These are phyloP conservation scores for Naegleria gruberi DNA, from an alignment of 208 protist species.

Conservation along the genomic window DNA sequence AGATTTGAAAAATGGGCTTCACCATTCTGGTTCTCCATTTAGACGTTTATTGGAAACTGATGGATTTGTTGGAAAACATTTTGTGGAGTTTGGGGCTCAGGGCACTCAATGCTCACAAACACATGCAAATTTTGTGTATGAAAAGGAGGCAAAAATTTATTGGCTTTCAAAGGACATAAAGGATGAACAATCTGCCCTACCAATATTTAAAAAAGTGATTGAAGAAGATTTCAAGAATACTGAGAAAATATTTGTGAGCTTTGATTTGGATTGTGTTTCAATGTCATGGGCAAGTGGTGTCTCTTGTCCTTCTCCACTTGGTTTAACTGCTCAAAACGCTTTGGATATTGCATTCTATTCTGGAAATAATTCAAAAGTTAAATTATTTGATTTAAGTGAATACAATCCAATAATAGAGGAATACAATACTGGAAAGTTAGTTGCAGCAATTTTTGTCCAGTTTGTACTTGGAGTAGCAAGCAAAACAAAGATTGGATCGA, in stretches of 20 bases:
- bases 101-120: slow-evolving; percentile 50
- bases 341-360: slow-evolving; percentile 52
- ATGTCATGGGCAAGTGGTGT: slow-evolving; percentile 52
- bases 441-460: slow-evolving; percentile 54
- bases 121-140: slow-evolving; percentile 50
- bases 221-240: background rate
- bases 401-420: slow-evolving; percentile 56
- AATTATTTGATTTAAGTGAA: slow-evolving; percentile 56
- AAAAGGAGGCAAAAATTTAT: slow-evolving; percentile 38
- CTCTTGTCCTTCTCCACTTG: slow-evolving; percentile 46
- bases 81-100: slow-evolving; percentile 65
- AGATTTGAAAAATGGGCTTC: slow-evolving; percentile 37
- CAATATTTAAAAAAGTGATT: background rate
- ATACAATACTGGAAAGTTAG: slow-evolving; percentile 47
- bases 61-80: slow-evolving; percentile 35
- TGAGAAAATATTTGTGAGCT: slow-evolving; percentile 57
- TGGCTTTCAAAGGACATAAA: slow-evolving; percentile 35
- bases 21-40: slow-evolving; percentile 61
- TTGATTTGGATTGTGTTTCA: slow-evolving; percentile 56
- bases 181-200: background rate
- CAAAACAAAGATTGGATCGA: slow-evolving; percentile 20
- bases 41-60: slow-evolving; percentile 46
- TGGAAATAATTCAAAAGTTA: slow-evolving; percentile 42
- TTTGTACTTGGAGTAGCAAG: slow-evolving; percentile 50
- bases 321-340: slow-evolving; percentile 50